phyloP scores from a whole-genome alignment of 306 rosid species.

The Cajanus cajan region DNA sequence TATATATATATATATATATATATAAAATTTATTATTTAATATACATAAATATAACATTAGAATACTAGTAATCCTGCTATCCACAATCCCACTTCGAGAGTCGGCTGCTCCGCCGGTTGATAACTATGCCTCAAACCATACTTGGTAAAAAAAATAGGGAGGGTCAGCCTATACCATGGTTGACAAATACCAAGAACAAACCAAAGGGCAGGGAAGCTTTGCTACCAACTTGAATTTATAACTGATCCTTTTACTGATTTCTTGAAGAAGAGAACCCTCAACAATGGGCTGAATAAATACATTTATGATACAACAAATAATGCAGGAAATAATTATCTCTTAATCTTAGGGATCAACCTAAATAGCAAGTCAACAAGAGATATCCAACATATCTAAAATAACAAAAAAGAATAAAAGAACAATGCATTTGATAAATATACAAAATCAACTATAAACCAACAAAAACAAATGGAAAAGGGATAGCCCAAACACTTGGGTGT shows the following conservation, averaged over 20 bases:
- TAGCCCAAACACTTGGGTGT: constrained; percentile 3
- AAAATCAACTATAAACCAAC: neutral
- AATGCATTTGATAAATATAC: neutral
- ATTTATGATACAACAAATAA: neutral
- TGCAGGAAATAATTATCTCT: neutral
- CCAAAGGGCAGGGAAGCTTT: neutral
- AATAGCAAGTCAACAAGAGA: neutral
- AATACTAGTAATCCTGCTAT: too few species aligned
- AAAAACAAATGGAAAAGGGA: constrained; percentile 18
- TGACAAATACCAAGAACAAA: neutral
- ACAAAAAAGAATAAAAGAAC: neutral
- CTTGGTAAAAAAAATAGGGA: neutral
- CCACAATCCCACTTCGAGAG: too few species aligned
- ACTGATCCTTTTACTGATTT: neutral
- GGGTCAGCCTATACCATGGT: neutral
- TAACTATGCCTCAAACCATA: too few species aligned
- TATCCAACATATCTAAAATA: neutral
- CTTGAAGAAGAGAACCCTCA: neutral
- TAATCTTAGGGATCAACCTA: neutral
- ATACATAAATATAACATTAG: too few species aligned
- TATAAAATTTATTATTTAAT: too few species aligned
- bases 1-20: too few species aligned
- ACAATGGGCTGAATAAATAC: neutral
- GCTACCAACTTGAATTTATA: neutral
- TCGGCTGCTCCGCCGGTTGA: too few species aligned